Conservation (phyloP, 179 eudicot species). For the Vitellaria paradoxa region DNA sequence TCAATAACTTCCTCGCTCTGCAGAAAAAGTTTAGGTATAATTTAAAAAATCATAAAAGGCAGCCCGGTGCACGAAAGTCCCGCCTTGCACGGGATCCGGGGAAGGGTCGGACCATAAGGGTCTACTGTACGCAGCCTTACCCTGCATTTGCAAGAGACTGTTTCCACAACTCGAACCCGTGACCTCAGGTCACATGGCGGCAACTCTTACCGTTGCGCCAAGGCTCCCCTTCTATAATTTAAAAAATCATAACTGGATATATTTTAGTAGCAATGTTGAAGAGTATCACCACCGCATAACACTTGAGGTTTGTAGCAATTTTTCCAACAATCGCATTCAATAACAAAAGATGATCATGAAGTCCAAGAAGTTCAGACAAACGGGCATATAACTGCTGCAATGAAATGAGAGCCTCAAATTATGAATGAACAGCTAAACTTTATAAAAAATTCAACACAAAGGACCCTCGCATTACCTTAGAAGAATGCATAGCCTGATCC, state of each 20-base stretch:
- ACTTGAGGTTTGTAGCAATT: slow-evolving; percentile 89
- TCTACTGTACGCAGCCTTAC: no score
- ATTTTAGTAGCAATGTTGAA: neutral
- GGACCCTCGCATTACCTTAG: slow-evolving; percentile 63
- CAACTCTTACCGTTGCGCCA: no score
- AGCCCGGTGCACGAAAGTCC: no score
- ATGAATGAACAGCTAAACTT: no score
- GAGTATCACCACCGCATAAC: slow-evolving; percentile 65
- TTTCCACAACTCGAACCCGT: no score
- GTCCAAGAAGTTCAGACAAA: slow-evolving; percentile 89
- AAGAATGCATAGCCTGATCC: slow-evolving; percentile 92
- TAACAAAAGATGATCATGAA: slow-evolving; percentile 81
- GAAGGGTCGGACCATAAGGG: no score
- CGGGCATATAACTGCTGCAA: slow-evolving; percentile 96
- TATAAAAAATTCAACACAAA: no score
- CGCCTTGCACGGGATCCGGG: no score
- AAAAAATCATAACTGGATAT: neutral
- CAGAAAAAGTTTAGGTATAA: slow-evolving; percentile 18
- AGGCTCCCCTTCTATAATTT: no score
- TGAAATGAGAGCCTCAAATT: no score
- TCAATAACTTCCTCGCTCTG: slow-evolving; percentile 93
- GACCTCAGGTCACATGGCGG: no score
- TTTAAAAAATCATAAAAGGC: neutral
- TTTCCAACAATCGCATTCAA: slow-evolving; percentile 81
- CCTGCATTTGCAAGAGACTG: no score